A percentile compares a stretch with the other conserved stretches of the same genome.
phyloP scores from a whole-genome alignment of 1,139 yeast species.

The Scheffersomyces lignicola region DNA sequence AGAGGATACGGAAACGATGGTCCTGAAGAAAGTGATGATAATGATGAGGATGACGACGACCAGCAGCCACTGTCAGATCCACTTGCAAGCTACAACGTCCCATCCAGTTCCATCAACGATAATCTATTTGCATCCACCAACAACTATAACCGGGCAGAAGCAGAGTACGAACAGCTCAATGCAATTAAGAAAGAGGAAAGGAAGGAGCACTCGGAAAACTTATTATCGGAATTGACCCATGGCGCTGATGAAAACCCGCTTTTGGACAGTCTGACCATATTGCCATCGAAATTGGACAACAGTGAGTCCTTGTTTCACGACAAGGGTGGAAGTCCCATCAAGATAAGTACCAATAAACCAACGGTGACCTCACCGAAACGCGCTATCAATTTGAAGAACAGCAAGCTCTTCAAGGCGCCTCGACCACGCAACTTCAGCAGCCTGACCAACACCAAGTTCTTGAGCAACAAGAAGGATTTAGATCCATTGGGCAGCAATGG shows the following conservation, averaged over 20 bases:
- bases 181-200: conserved; percentile 36
- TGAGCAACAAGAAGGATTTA: conserved; percentile 20
- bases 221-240: conserved; percentile 37
- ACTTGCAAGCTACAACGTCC: conserved; percentile 5
- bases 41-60: conserved; percentile 12
- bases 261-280: conserved; percentile 20
- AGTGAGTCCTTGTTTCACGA: conserved; percentile 37
- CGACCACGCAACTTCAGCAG: conserved; percentile 42
- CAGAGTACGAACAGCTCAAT: conserved; percentile 32
- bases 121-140: conserved; percentile 7
- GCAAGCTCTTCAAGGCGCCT: conserved; percentile 41
- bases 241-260: conserved; percentile 23
- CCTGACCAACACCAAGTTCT: conserved; percentile 32
- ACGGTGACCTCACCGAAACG: conserved; percentile 30
- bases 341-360: conserved; percentile 15
- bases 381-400: conserved; percentile 22
- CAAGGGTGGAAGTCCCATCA: conserved; percentile 33
- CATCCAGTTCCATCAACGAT: neutral
- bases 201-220: conserved; percentile 34
- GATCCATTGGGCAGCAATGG: conserved; percentile 44
- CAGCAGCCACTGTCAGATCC: conserved; percentile 5
- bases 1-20: conserved; percentile 22
- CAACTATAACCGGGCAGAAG: conserved; percentile 15
- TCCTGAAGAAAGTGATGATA: conserved; percentile 18
- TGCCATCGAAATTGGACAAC: conserved; percentile 21